A percentile compares a stretch with the other conserved stretches of the same genome.
phyloP scores from a whole-genome alignment of 495 filamentous ascomycete genomes.

The Hypoxylon perforatum region DNA sequence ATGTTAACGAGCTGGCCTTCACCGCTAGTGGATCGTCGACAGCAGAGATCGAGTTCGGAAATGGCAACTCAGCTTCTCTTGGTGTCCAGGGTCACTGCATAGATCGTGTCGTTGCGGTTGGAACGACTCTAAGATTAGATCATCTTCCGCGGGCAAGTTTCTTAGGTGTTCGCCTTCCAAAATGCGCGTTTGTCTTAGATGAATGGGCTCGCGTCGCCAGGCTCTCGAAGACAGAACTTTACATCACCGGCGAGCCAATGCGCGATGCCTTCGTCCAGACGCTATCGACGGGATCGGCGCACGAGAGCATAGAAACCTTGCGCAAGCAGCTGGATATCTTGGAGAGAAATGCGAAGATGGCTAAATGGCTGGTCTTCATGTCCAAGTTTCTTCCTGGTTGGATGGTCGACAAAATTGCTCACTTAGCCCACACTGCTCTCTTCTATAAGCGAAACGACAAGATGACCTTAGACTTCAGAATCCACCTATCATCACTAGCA shows the following conservation, averaged over 20 bases:
- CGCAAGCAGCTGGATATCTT: constrained; percentile 29
- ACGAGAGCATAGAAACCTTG: constrained; percentile 23
- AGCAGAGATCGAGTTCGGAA: constrained; percentile 15
- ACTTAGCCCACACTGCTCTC: constrained; percentile 20
- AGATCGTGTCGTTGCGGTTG: constrained; percentile 32
- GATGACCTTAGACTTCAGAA: constrained; percentile 33
- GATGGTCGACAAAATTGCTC: constrained; percentile 21
- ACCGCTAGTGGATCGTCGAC: constrained; percentile 23
- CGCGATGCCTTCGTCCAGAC: constrained; percentile 36
- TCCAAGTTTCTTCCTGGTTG: constrained; percentile 23
- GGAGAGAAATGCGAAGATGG: constrained; percentile 27
- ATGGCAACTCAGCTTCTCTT: constrained; percentile 7
- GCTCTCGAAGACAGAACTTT: not conserved
- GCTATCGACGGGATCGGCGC: constrained; percentile 18
- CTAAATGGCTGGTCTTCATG: constrained; percentile 18
- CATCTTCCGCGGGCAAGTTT: constrained; percentile 30
- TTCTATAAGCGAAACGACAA: constrained; percentile 28
- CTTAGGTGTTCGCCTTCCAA: constrained; percentile 27
- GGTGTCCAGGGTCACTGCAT: constrained; percentile 22
- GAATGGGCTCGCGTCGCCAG: constrained; percentile 23
- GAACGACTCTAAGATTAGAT: constrained; percentile 25
- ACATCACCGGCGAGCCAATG: constrained; percentile 28
- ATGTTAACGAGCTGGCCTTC: constrained; percentile 35
- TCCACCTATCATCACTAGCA: constrained; percentile 33
- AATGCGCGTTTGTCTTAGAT: constrained; percentile 33